Evolutionary conservation across 306 rosid species (phyloP), one percentile per base, ranked within the genome.

Genomic region (Boehmeria nivea): DNA sequence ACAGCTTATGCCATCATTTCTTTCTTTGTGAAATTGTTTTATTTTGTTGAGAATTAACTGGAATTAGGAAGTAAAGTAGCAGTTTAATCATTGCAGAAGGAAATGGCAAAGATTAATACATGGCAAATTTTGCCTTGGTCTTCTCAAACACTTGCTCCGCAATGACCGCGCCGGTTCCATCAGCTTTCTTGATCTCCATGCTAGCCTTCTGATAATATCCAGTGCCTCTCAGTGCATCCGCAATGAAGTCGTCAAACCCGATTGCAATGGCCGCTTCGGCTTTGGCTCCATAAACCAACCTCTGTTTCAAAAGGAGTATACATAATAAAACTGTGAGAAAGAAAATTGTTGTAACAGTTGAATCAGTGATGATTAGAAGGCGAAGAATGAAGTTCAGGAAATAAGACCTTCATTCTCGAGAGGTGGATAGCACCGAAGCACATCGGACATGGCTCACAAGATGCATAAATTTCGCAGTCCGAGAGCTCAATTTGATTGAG

Each of bases 401-500:
- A 62, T 38, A 25, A 51, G 42, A 80, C 95, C 97, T 86, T 89
- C 33, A 89, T 67, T 72, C 94, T 77, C 58, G 97, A 86, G 59
- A 89, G 86, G 60, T 81, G 86, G 66, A 89, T 86, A 15, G 97
- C 97, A 15, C 95, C 95, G 25, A 89, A 89, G 75, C 97, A 89
- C 97, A 83, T 89, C 28, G 97, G 94, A 72, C 97, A 89, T 63
- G 97, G 94, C 73, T 89, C 97, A 53, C 97, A 89, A 24, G 95
- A 89, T 15, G 97, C 86, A 67, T 86, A 89, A 62, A 89, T 86
- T 64, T 89, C 97, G 27, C 94, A 89, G 57, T 81, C 86, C 23
- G 94, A 67, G 22, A 89, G 97, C 60, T 76, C 86, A 44, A 80
- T 78, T 65, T 74, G 77, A 43, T 77, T 79, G 24, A 89, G 79